Evolutionary conservation across 306 rosid genomes (phyloP), one percentile per base, ranked within the genome.

Genomic region (Vigna unguiculata): DNA sequence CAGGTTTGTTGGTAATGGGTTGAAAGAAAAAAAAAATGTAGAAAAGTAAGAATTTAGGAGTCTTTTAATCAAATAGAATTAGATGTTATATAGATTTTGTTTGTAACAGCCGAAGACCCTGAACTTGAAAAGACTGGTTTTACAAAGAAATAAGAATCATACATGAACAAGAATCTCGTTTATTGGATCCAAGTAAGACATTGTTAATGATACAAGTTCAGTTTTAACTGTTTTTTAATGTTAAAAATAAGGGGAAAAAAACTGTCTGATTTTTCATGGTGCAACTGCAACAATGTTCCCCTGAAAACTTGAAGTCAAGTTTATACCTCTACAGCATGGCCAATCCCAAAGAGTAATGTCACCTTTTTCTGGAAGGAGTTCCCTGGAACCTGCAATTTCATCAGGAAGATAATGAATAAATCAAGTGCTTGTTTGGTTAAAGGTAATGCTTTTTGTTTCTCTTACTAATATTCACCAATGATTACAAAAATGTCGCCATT

Each of bases 291-390:
- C n/a, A 72, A 60, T 12, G 43, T 41, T 65, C 30, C 54, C 38
- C 11, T n/a, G 69, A 61, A 68, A 69, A 51, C 41, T 57, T 12
- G 30, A 77, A 72, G 38, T 69, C 61, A 76, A 59, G 80, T 11
- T 24, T 59, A 63, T 89, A 96, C 99, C 94, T 92, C 99, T 49
- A 86, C 87, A 55, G 87, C 80, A 81, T 87, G 96, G 77, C 97
- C 96, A 87, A 89, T 72, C 55, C 97, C 99, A 73, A 96, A 93
- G 80, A 96, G 79, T 55, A 87, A 66, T 10, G 96, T 61, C 71
- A 88, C 81, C 89, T 96, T 96, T 89, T 96, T 96, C 83, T 85
- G 97, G 88, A 96, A 96, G 6, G 99, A 96, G 87, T 96, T 96
- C 78, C 99, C 99, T 60, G 88, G 97, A 86, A 86, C 87, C 99